Percentiles rank a stretch among this genome's conserved stretches.
Evolutionary conservation across 192 early-diverging fungal genomes (phyloP).

Genomic region (Coemansia sp.): DNA sequence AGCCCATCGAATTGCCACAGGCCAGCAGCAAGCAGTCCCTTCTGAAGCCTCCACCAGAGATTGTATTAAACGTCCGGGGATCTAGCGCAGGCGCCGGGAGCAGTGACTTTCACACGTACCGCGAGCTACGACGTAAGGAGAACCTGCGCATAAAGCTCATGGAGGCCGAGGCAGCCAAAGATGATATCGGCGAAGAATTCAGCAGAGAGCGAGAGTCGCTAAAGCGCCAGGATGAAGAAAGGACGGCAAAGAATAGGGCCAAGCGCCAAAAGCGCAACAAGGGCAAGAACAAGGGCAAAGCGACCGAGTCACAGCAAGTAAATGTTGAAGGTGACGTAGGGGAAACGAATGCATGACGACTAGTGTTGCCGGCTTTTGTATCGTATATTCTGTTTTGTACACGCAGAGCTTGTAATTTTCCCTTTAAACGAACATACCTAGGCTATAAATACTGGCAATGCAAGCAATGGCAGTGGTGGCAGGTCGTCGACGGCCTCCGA

Average conservation of each 20-base stretch:
- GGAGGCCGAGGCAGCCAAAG: constrained; percentile 61
- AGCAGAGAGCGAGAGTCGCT: constrained; percentile 68
- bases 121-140: constrained; percentile 85
- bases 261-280: constrained; percentile 81
- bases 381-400: too few species aligned
- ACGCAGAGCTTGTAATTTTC: too few species aligned
- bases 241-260: constrained; percentile 86
- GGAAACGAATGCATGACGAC: background rate
- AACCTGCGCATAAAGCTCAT: constrained; percentile 78
- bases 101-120: constrained; percentile 96
- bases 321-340: background rate
- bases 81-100: constrained; percentile 95
- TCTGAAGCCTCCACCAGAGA: constrained; percentile 74
- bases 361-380: too few species aligned
- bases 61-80: constrained; percentile 88
- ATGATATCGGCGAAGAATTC: constrained; percentile 61
- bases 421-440: too few species aligned
- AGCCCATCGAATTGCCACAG: constrained; percentile 68
- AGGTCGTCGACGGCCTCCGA: constrained; percentile 48
- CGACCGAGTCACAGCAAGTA: background rate
- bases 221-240: constrained; percentile 71
- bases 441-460: too few species aligned
- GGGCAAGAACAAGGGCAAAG: constrained; percentile 30
- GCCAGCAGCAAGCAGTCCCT: background rate
- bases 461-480: constrained; percentile 20